These are phyloP conservation scores for Pseudozyma sp. DNA, from an alignment of 1,284 basidiomycete genomes.

Conservation along the genomic window DNA sequence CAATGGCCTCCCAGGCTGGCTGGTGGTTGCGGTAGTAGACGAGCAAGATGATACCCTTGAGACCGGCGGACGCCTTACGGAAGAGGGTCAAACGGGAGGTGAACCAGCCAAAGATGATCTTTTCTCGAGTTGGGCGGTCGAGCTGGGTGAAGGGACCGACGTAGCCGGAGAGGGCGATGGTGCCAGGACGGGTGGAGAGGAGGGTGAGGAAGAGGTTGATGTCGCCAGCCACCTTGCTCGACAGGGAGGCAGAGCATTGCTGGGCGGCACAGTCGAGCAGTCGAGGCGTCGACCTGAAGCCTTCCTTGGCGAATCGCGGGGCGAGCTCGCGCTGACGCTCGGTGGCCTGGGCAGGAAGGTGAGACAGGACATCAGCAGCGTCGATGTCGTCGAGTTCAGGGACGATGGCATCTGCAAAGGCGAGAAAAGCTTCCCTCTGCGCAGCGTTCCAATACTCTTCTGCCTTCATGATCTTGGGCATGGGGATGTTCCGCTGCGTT, in stretches of 20 bases:
- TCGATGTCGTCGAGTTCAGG: constrained; percentile 57
- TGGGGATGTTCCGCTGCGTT: constrained; percentile 20
- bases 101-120: constrained; percentile 54
- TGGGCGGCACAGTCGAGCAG: constrained; percentile 59
- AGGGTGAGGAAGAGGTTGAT: constrained; percentile 58
- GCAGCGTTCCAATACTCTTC: constrained; percentile 43
- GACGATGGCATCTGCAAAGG: constrained; percentile 64
- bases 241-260: constrained; percentile 53
- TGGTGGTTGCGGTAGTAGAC: constrained; percentile 62
- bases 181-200: constrained; percentile 60
- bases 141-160: constrained; percentile 62
- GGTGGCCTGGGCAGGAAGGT: constrained; percentile 53
- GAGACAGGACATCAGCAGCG: constrained; percentile 51
- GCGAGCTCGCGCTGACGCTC: constrained; percentile 58
- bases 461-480: constrained; percentile 48
- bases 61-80: constrained; percentile 61
- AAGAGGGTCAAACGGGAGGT: constrained; percentile 56
- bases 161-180: constrained; percentile 58
- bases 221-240: constrained; percentile 45
- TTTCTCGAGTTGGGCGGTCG: constrained; percentile 37
- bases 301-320: constrained; percentile 50
- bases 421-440: constrained; percentile 54
- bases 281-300: constrained; percentile 55
- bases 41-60: constrained; percentile 58
- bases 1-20: constrained; percentile 62